Conservation (phyloP, 2,329 filamentous ascomycete species). For the Cladobotryum protrusum region DNA sequence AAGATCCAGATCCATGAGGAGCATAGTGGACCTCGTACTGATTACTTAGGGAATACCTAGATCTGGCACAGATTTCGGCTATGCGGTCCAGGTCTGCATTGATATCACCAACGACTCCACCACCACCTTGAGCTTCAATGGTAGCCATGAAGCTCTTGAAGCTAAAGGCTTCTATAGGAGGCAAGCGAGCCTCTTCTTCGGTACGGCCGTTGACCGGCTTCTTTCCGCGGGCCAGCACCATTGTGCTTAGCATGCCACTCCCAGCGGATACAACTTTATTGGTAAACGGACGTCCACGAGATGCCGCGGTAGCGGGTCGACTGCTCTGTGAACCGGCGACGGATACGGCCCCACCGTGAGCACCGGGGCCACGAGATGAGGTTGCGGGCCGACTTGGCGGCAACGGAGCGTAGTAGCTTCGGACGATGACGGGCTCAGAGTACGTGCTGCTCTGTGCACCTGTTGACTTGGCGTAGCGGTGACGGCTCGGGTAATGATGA, state of each 20-base stretch:
- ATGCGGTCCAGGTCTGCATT: slow-evolving; percentile 56
- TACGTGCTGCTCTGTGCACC: slow-evolving; percentile 53
- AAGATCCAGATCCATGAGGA: slow-evolving; percentile 52
- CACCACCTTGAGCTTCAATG: slow-evolving; percentile 39
- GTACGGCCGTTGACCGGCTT: slow-evolving; percentile 23
- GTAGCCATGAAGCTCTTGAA: slow-evolving; percentile 60
- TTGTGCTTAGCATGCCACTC: slow-evolving; percentile 36
- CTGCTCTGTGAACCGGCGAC: slow-evolving; percentile 22
- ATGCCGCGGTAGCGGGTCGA: slow-evolving; percentile 23
- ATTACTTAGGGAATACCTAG: slow-evolving; percentile 58
- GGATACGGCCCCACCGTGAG: slow-evolving; percentile 21
- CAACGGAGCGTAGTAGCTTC: slow-evolving; percentile 51
- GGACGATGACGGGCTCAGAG: slow-evolving; percentile 59
- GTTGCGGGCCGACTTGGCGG: slow-evolving; percentile 25
- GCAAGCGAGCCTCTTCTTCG: slow-evolving; percentile 41
- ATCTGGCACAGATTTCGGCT: slow-evolving; percentile 60
- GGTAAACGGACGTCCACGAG: slow-evolving; percentile 29
- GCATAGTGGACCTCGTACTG: slow-evolving; percentile 61
- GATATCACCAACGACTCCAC: slow-evolving; percentile 47
- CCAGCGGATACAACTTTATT: slow-evolving; percentile 26
- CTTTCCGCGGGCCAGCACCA: slow-evolving; percentile 38
- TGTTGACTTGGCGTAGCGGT: slow-evolving; percentile 51
- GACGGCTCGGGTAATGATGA: slow-evolving; percentile 49
- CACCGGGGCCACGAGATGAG: slow-evolving; percentile 24
- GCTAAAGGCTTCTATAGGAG: slow-evolving; percentile 56